Conservation (phyloP, 176 grass and related monocot genomes). For the Musa troglodytarum region DNA sequence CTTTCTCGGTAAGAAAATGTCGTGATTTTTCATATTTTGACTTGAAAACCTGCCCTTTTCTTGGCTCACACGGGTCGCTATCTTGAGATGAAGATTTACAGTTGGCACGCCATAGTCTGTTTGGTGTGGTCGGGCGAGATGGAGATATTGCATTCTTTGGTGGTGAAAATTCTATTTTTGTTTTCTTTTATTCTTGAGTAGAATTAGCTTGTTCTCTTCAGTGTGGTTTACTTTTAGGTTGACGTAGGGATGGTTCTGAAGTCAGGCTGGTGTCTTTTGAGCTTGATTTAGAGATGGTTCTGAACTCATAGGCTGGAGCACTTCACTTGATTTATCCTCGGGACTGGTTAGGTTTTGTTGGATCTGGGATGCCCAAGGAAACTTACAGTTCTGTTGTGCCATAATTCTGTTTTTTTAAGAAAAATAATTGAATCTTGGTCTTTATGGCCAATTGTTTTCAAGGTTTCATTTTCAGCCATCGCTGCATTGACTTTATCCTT, state of each 20-base stretch:
- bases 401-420: neutral
- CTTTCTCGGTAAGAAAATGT: neutral
- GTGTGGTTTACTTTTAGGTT: neutral
- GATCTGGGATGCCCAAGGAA: neutral
- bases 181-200: neutral
- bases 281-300: neutral
- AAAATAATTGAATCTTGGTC: neutral
- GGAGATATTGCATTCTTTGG: neutral
- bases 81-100: neutral
- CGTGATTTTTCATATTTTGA: neutral
- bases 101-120: neutral
- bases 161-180: neutral
- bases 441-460: neutral
- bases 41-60: neutral
- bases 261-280: neutral
- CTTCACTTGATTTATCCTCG: neutral
- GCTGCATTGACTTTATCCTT: no score
- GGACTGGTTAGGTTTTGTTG: neutral
- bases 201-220: neutral
- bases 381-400: neutral
- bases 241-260: neutral
- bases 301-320: neutral
- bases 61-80: neutral
- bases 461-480: no score
- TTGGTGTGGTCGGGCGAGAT: neutral